Conservation (phyloP, 2,329 filamentous ascomycete genomes). For the Macrophomina tecta region DNA sequence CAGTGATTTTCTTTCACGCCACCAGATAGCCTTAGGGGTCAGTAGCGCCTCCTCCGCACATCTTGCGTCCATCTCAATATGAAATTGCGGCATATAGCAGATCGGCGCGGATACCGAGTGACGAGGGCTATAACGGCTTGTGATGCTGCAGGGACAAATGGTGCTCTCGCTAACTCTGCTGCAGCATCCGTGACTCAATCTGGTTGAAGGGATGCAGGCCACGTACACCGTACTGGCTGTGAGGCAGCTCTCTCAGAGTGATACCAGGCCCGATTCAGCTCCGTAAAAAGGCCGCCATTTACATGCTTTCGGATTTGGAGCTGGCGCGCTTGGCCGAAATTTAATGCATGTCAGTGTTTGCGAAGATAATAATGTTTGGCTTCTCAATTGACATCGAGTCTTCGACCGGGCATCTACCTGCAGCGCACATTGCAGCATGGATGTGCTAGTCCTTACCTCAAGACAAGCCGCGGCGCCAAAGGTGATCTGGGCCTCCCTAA, state of each 20-base stretch:
- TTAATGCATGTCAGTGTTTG: too few species aligned
- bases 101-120: conserved; percentile 7
- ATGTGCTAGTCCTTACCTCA: too few species aligned
- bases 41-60: not conserved
- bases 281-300: conserved; percentile 59
- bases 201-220: not conserved
- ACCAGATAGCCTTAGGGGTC: conserved; percentile 5
- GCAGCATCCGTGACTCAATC: not conserved
- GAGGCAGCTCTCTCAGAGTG: conserved; percentile 55
- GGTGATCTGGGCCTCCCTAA: conserved; percentile 59
- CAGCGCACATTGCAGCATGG: too few species aligned
- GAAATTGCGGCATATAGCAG: conserved; percentile 6
- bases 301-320: conserved; percentile 56
- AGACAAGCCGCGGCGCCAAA: conserved; percentile 36
- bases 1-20: not conserved
- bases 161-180: conserved; percentile 52
- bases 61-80: not conserved
- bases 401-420: too few species aligned
- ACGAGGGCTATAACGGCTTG: conserved; percentile 7
- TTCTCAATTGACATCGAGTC: too few species aligned
- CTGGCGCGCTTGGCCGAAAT: conserved; percentile 60
- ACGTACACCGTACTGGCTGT: conserved; percentile 57
- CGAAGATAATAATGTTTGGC: too few species aligned
- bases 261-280: conserved; percentile 60
- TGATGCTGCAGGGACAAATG: conserved; percentile 33